Base-by-base conservation (phyloP, 176 grass and related monocot species). In the Secale cereale region DNA sequence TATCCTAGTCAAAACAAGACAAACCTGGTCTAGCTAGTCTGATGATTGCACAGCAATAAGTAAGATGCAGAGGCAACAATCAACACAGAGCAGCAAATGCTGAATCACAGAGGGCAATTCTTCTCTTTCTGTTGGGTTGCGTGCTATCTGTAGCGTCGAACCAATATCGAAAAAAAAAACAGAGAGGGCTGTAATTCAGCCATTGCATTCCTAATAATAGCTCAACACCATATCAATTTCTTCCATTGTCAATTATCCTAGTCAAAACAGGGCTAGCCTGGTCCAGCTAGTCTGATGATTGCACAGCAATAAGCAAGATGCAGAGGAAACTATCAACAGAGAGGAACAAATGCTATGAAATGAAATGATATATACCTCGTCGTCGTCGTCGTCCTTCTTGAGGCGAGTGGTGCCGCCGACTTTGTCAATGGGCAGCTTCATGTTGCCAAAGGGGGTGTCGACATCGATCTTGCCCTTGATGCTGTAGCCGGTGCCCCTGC, bases 391-490 rank as follows among this genome's bases (percentile, higher is more conserved):
- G 0, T 88, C 86, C 86, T 99, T 99, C 86, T 94, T 92, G 41
- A 99, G 60, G 59, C 85, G 89, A 22, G 93, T 99, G 60, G 91
- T 99, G 56, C 93, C 97, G 27, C 97, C 97, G 60, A 91, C 97
- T 46, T 94, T 94, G 88, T 65, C 89, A 1, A 99, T 96, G 10
- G 97, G 97, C 78, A 99, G 69, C 85, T 99, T 99, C 97, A 99
- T 99, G 79, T 80, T 87, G 26, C 97, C 97, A 2, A 91, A 99
- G 0, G 97, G 97, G 30, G 97, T 96, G 81, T 99, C 97, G 7
- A 92, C 97, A 88, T 99, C 88, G 48, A 99, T 81, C 57, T 94
- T 94, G 0, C 97, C 97, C 86, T 96, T 99, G 74, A 99, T 96
- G 35, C 91, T 86, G 86, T 99, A 99, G 2, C 90, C 78, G 3